phyloP scores from a whole-genome alignment of 495 filamentous ascomycete genomes.

The Tuber melanosporum region DNA sequence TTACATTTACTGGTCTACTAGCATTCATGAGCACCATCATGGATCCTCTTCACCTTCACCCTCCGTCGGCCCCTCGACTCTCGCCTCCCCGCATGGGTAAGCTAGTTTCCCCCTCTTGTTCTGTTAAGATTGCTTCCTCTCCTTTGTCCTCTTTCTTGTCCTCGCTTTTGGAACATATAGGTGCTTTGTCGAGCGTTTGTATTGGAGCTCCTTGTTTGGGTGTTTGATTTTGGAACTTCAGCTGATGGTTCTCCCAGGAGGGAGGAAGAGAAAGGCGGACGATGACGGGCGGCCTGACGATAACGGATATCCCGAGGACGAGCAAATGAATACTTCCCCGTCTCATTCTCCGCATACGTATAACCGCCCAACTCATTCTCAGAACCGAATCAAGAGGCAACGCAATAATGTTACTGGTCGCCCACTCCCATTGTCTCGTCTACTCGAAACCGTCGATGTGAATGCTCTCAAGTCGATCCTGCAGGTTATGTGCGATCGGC shows the following conservation, averaged over 20 bases:
- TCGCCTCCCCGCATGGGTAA: slow-evolving; percentile 38
- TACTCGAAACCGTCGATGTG: slow-evolving; percentile 83
- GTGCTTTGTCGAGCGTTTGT: not conserved
- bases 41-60: slow-evolving; percentile 36
- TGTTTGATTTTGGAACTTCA: not conserved
- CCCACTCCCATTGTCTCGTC: slow-evolving; percentile 70
- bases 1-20: not conserved
- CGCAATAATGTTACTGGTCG: slow-evolving; percentile 64
- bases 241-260: slow-evolving; percentile 22
- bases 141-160: not conserved
- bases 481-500: slow-evolving; percentile 78
- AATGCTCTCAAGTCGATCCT: slow-evolving; percentile 75
- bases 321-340: slow-evolving; percentile 36
- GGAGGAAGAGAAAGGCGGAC: slow-evolving; percentile 40
- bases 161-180: not conserved
- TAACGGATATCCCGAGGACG: slow-evolving; percentile 29
- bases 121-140: not conserved
- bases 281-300: slow-evolving; percentile 34
- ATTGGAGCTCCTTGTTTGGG: not conserved
- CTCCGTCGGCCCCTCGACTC: slow-evolving; percentile 23
- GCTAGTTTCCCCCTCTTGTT: not conserved
- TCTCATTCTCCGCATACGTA: slow-evolving; percentile 19
- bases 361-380: slow-evolving; percentile 10
- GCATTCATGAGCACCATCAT: slow-evolving; percentile 36
- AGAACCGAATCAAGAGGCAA: slow-evolving; percentile 24